Base-by-base conservation (phyloP, 805 yeast species). In the Schwanniomyces polymorphus region DNA sequence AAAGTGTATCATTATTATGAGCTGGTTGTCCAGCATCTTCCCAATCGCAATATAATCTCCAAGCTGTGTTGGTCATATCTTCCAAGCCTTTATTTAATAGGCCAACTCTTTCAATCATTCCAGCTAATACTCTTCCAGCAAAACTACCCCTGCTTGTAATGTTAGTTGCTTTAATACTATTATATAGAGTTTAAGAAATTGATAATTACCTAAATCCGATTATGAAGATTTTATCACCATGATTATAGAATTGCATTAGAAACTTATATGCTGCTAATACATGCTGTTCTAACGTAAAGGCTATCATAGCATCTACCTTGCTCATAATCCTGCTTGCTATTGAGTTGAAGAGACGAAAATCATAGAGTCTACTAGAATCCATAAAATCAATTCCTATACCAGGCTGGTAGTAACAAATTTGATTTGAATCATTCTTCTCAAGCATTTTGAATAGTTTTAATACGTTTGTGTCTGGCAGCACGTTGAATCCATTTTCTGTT, bases 21-120 rank as follows among this genome's bases (percentile, higher is more conserved):
- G 68, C 64, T 7, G 86, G 85, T 55, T 81, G 86, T 3, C 83
- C 85, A 11, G 82, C 79, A 51, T 69, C 70, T 43, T 77, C 81
- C 88, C 88, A 85, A 23, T 72, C 72, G 41, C 76, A 70, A 55
- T 85, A 83, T 11, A 84, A 72, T 35, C 75, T 69, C 88, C 88
- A 85, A 0, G 88, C 89, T 41, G 81, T 75, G 23, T 70, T 64
- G 1, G 79, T 76, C 74, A 83, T 69, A 34, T 76, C 78, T 45
- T 80, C 85, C 27, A 80, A 63, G 0, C 88, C 88, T 12, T 55
- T 59, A 46, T 76, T 74, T 43, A 85, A 61, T 10, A 85, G 59
- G 0, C 89, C 90, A n/a, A 84, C 81, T 35, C 78, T 62, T 50
- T 79, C 85, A 12, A 85, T 65, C 87, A 85, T 80, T 1, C 86